Percentiles rank a stretch among this genome's conserved stretches.
These are phyloP conservation scores for Erythrophleum fordii DNA, from an alignment of 306 rosid species.

Conservation along the genomic window DNA sequence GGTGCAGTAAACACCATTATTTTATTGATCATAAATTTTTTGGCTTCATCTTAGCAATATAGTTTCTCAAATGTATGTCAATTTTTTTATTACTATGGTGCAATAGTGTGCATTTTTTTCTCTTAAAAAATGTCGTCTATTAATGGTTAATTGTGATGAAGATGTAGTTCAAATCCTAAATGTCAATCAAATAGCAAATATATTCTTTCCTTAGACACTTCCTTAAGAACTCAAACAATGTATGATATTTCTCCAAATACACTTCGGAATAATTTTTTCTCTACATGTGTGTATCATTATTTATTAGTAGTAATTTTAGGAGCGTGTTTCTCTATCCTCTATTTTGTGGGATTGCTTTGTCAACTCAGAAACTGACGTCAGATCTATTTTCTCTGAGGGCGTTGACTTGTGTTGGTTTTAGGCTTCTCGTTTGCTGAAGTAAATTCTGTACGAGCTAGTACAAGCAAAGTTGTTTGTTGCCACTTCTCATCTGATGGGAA, in stretches of 20 bases:
- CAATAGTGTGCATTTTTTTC: constrained; percentile 1
- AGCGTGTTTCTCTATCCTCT: constrained; percentile 14
- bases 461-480: constrained; percentile 82
- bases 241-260: constrained; percentile 16
- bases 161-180: constrained; percentile 1
- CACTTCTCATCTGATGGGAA: constrained; percentile 99
- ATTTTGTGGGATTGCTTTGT: constrained; percentile 17
- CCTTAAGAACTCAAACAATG: background rate
- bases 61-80: constrained; percentile 25
- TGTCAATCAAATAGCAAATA: background rate
- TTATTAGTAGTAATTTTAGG: background rate
- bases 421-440: constrained; percentile 84
- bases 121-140: background rate
- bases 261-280: constrained; percentile 18
- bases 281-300: background rate
- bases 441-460: constrained; percentile 74
- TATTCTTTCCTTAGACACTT: background rate
- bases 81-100: constrained; percentile 26
- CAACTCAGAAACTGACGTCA: background rate
- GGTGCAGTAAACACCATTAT: constrained; percentile 64
- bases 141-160: constrained; percentile 27
- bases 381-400: constrained; percentile 23
- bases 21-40: constrained; percentile 31
- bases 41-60: constrained; percentile 38
- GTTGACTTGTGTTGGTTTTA: constrained; percentile 47